A percentile compares a stretch with the other conserved stretches of the same genome.
Evolutionary conservation across 805 yeast genomes (phyloP).

Genomic region (Priceomyces medius): DNA sequence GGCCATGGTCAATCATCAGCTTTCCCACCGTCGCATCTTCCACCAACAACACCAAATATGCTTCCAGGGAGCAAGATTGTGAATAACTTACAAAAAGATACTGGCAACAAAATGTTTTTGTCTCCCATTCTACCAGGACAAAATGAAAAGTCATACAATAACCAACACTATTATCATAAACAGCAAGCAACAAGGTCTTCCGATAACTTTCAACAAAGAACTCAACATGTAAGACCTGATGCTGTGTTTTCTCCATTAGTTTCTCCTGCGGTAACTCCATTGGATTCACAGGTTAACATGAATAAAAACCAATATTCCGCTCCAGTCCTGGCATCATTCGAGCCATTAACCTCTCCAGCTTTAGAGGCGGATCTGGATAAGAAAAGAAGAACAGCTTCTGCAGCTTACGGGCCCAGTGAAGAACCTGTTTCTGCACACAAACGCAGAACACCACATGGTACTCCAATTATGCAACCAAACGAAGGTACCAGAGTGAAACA

Average conservation of each 20-base stretch:
- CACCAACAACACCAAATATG: slow-evolving; percentile 26
- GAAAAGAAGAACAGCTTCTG: slow-evolving; percentile 33
- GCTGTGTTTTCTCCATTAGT: slow-evolving; percentile 72
- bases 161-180: slow-evolving; percentile 41
- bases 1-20: slow-evolving; percentile 20
- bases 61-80: slow-evolving; percentile 14
- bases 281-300: slow-evolving; percentile 36
- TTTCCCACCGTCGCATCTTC: slow-evolving; percentile 23
- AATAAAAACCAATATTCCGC: slow-evolving; percentile 17
- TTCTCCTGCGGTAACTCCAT: slow-evolving; percentile 73
- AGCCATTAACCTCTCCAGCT: slow-evolving; percentile 69
- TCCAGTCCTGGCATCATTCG: slow-evolving; percentile 33
- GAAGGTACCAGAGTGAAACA: slow-evolving; percentile 20
- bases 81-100: slow-evolving; percentile 1
- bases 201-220: slow-evolving; percentile 17
- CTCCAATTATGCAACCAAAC: slow-evolving; percentile 36
- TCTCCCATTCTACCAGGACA: slow-evolving; percentile 44
- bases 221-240: slow-evolving; percentile 49
- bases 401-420: slow-evolving; percentile 30
- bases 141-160: slow-evolving; percentile 39
- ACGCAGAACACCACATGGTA: slow-evolving; percentile 44
- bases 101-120: slow-evolving; percentile 13
- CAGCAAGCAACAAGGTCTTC: slow-evolving; percentile 14
- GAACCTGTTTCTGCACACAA: slow-evolving; percentile 23
- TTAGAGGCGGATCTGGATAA: slow-evolving; percentile 42